phyloP scores from a whole-genome alignment of 129 eudicot genomes.

The Tanacetum coccineum region DNA sequence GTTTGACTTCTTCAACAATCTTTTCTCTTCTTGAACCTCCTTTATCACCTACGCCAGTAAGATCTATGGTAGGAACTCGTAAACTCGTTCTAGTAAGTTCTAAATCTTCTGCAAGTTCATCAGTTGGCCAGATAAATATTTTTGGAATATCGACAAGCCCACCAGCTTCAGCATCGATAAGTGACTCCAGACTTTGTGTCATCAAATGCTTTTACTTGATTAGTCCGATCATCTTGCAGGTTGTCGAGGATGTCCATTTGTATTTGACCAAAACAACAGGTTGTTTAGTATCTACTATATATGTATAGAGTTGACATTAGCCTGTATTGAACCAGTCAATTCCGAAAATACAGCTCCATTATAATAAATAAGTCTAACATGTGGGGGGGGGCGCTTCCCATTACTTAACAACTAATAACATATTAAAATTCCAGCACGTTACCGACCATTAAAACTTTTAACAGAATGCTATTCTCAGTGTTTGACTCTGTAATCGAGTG shows the following conservation, averaged over 20 bases:
- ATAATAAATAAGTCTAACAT: too few relatives aligned
- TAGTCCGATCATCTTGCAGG: slow-evolving; percentile 15
- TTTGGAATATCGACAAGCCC: slow-evolving; percentile 24
- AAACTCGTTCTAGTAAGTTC: slow-evolving; percentile 18
- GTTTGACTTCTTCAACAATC: slow-evolving; percentile 21
- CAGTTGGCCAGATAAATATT: slow-evolving; percentile 27
- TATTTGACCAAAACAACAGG: neutral
- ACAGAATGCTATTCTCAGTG: too few relatives aligned
- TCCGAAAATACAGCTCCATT: too few relatives aligned
- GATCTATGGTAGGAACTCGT: slow-evolving; percentile 31
- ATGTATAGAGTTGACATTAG: neutral
- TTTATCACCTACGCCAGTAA: slow-evolving; percentile 12
- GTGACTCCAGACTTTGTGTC: slow-evolving; percentile 30
- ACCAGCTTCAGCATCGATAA: slow-evolving; percentile 28
- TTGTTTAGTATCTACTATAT: neutral
- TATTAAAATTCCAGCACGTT: too few relatives aligned
- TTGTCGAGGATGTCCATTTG: slow-evolving; percentile 14
- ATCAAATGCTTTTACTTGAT: slow-evolving; percentile 27
- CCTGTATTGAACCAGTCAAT: too few relatives aligned
- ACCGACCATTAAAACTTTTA: too few relatives aligned
- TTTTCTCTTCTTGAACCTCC: slow-evolving; percentile 10
- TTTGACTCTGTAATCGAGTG: too few relatives aligned
- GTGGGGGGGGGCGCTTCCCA: too few relatives aligned
- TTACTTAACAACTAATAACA: too few relatives aligned
- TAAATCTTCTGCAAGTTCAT: slow-evolving; percentile 31